phyloP scores from a whole-genome alignment of 768 basidiomycete genomes.

The Dictyophora rubrovolvata region DNA sequence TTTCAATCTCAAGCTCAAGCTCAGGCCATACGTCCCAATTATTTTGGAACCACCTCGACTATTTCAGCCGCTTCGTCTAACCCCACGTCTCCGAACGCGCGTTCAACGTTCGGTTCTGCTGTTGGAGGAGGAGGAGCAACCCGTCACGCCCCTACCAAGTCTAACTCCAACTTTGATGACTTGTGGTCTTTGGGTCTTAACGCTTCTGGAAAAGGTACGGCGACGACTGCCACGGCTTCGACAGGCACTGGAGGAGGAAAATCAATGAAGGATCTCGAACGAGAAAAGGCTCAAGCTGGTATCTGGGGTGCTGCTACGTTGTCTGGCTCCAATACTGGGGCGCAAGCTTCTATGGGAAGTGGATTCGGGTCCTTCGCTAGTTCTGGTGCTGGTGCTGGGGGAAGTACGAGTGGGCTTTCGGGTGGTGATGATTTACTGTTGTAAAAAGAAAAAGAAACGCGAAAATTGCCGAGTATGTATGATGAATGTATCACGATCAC shows the following conservation, averaged over 20 bases:
- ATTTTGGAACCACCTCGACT: slow-evolving; percentile 1
- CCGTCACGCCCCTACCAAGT: slow-evolving; percentile 5
- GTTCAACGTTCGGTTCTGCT: slow-evolving; percentile 11
- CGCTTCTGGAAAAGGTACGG: slow-evolving; percentile 28
- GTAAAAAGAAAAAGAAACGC: slow-evolving; percentile 13
- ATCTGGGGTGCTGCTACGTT: slow-evolving; percentile 55
- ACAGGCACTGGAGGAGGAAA: slow-evolving; percentile 32
- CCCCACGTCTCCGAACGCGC: slow-evolving; percentile 20
- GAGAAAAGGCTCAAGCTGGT: slow-evolving; percentile 71
- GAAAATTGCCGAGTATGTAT: neutral
- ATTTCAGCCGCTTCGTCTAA: neutral
- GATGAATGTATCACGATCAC: neutral
- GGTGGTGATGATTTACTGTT: slow-evolving; percentile 33
- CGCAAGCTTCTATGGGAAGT: slow-evolving; percentile 15
- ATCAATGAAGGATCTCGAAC: slow-evolving; percentile 83
- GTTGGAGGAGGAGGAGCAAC: neutral
- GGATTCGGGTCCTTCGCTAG: slow-evolving; percentile 18
- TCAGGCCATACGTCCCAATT: slow-evolving; percentile 13
- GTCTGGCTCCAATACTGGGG: neutral
- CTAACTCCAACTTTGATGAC: slow-evolving; percentile 64
- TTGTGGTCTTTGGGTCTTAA: slow-evolving; percentile 73
- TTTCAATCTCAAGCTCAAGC: slow-evolving; percentile 10
- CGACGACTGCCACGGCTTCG: slow-evolving; percentile 8
- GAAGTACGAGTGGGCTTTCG: slow-evolving; percentile 12
- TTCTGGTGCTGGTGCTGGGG: slow-evolving; percentile 14